A percentile compares a stretch with the other conserved stretches of the same genome.
These are phyloP conservation scores for Citrus hindsii DNA, from an alignment of 345 rosid genomes.

Conservation along the genomic window DNA sequence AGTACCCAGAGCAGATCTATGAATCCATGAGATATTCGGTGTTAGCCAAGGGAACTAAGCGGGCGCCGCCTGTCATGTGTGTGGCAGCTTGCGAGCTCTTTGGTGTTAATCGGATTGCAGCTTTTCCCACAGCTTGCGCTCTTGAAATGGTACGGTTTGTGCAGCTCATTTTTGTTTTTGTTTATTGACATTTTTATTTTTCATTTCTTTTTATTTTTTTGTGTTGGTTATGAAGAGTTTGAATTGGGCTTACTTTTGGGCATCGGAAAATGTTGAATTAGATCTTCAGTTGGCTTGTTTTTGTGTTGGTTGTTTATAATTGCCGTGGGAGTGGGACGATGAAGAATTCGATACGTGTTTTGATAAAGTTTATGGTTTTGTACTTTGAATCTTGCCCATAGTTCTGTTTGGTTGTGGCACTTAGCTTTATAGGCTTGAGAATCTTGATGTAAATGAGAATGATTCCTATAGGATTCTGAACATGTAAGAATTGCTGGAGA, in stretches of 20 bases:
- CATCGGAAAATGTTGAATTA: background rate
- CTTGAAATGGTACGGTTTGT: slow-evolving; percentile 77
- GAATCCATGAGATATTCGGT: slow-evolving; percentile 96
- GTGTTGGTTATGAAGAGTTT: background rate
- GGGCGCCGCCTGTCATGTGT: slow-evolving; percentile 97
- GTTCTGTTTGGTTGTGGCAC: background rate
- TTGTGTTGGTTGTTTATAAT: background rate
- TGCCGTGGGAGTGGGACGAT: background rate
- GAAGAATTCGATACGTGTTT: background rate
- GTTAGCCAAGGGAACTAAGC: slow-evolving; percentile 75
- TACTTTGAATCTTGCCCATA: background rate
- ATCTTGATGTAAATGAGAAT: background rate
- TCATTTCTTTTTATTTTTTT: too few relatives aligned
- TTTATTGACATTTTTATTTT: background rate
- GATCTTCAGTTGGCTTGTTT: background rate
- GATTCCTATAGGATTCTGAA: background rate
- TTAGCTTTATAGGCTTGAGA: background rate
- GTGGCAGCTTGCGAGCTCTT: slow-evolving; percentile 87
- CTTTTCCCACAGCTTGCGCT: slow-evolving; percentile 96
- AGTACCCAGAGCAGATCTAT: slow-evolving; percentile 68
- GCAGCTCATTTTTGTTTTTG: background rate
- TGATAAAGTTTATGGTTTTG: background rate
- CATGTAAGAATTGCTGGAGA: background rate
- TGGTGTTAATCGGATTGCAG: slow-evolving; percentile 74
- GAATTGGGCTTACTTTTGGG: background rate